phyloP scores from a whole-genome alignment of 208 protist genomes.

The Trypanosoma avium region DNA sequence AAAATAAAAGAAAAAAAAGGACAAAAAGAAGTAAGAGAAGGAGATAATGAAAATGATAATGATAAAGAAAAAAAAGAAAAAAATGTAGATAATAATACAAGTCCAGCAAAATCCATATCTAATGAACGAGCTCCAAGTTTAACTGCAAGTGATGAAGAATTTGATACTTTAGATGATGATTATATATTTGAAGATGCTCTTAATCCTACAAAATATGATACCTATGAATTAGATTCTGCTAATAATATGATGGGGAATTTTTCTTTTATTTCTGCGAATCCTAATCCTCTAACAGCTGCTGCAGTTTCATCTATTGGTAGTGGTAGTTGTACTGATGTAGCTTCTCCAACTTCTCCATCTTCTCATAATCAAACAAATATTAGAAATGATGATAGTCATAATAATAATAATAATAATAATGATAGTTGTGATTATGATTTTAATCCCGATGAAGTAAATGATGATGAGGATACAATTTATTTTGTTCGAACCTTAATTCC shows the following conservation, averaged over 20 bases:
- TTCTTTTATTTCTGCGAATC: too few species aligned
- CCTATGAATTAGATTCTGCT: neutral
- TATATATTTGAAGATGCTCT: constrained; percentile 27
- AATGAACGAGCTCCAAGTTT: too few species aligned
- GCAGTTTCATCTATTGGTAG: too few species aligned
- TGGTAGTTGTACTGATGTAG: too few species aligned
- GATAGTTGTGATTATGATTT: neutral
- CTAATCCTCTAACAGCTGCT: too few species aligned
- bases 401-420: neutral
- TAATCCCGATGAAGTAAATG: neutral
- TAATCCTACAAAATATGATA: neutral
- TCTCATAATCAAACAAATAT: too few species aligned
- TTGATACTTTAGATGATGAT: constrained; percentile 20
- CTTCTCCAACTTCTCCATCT: too few species aligned
- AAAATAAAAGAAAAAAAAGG: neutral
- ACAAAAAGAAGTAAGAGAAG: neutral
- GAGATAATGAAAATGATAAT: neutral
- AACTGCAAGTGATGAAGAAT: constrained; percentile 20
- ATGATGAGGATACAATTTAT: constrained; percentile 27
- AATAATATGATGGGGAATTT: neutral
- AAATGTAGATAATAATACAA: neutral
- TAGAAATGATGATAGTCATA: too few species aligned
- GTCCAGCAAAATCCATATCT: too few species aligned
- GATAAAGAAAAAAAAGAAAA: neutral
- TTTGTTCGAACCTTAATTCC: constrained; percentile 81